Conservation (phyloP, 257 asterid species). For the Lithospermum erythrorhizon region DNA sequence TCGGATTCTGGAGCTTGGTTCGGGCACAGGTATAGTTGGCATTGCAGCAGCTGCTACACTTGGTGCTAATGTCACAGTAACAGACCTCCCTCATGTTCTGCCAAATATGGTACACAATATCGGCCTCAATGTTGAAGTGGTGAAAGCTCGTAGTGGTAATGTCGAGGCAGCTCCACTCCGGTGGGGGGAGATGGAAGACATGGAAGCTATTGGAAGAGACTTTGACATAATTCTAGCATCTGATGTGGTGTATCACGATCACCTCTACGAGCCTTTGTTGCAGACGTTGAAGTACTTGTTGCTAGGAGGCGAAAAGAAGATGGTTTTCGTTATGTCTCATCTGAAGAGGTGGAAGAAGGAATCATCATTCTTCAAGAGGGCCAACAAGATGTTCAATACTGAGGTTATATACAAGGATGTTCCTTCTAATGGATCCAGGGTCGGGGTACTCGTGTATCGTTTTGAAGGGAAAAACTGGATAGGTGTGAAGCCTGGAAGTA, state of each 20-base stretch:
- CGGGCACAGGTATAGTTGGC: constrained; percentile 80
- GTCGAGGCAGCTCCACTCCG: constrained; percentile 43
- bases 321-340: constrained; percentile 54
- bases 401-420: constrained; percentile 28
- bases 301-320: constrained; percentile 26
- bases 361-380: constrained; percentile 59
- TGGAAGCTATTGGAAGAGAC: constrained; percentile 53
- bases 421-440: constrained; percentile 40
- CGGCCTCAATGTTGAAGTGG: constrained; percentile 35
- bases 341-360: constrained; percentile 79
- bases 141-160: constrained; percentile 32
- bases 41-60: constrained; percentile 73
- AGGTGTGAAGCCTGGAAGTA: not conserved
- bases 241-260: constrained; percentile 32
- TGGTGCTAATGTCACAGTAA: constrained; percentile 55
- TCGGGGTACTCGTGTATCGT: constrained; percentile 43
- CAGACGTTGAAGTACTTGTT: constrained; percentile 35
- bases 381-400: constrained; percentile 40
- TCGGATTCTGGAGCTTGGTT: constrained; percentile 79
- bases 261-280: constrained; percentile 50
- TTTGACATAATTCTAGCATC: constrained; percentile 64
- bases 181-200: constrained; percentile 54
- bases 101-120: constrained; percentile 53
- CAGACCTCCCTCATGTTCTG: constrained; percentile 79
- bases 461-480: constrained; percentile 20